Evolutionary conservation across 306 rosid genomes (phyloP).

Genomic region (Phaseolus lunatus): DNA sequence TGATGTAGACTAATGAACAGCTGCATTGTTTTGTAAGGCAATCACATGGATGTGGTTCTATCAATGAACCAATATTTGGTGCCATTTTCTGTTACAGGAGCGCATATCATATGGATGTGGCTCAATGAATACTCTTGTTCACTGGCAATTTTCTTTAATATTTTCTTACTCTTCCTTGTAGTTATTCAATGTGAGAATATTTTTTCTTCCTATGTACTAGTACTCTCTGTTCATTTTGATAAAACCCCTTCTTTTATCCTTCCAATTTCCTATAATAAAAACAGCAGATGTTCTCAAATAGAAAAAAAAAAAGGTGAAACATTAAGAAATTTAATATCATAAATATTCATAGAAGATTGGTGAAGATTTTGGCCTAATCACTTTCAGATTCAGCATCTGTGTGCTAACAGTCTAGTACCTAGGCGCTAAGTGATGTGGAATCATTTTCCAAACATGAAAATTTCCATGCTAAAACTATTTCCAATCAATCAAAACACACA

Average conservation of each 20-base stretch:
- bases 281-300: background rate
- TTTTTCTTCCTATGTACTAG: background rate
- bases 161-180: conserved; percentile 21
- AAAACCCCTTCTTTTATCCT: conserved; percentile 4
- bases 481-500: background rate
- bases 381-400: background rate
- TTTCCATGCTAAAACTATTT: background rate
- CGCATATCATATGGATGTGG: background rate
- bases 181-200: background rate
- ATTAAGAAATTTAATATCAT: background rate
- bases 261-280: background rate
- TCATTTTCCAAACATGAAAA: background rate
- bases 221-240: conserved; percentile 6
- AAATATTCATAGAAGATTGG: background rate
- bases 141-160: background rate
- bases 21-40: conserved; percentile 14
- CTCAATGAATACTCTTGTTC: background rate
- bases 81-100: conserved; percentile 9
- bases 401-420: background rate
- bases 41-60: background rate
- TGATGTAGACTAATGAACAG: background rate
- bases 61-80: conserved; percentile 15
- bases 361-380: background rate
- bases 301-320: conserved; percentile 1
- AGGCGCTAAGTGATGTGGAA: background rate